These are phyloP conservation scores for Aureobasidium uvarum DNA, from an alignment of 2,329 filamentous ascomycete genomes.

Conservation along the genomic window DNA sequence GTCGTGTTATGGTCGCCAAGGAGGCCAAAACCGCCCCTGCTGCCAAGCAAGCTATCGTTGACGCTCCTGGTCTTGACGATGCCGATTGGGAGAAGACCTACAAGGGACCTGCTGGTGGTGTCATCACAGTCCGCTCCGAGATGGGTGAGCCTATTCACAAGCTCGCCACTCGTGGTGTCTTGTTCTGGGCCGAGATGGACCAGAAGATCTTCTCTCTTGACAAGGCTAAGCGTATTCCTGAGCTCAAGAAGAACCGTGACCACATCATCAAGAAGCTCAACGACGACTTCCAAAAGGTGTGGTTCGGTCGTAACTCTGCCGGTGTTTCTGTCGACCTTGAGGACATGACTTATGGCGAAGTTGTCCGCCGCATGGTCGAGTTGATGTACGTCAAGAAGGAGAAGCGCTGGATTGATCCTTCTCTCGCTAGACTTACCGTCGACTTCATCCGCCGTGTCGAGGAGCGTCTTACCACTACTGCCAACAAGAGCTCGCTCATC, in stretches of 20 bases:
- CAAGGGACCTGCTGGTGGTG: conserved; percentile 83
- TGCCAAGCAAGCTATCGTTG: conserved; percentile 86
- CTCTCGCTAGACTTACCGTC: conserved; percentile 77
- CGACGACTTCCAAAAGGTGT: conserved; percentile 94
- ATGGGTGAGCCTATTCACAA: conserved; percentile 99
- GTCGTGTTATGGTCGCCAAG: conserved; percentile 92
- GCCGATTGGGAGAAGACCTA: conserved; percentile 89
- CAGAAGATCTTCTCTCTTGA: conserved; percentile 96
- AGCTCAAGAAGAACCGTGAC: conserved; percentile 82
- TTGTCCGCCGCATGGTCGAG: conserved; percentile 81
- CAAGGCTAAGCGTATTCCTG: conserved; percentile 86
- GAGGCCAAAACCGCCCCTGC: conserved; percentile 84
- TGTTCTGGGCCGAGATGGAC: conserved; percentile 99
- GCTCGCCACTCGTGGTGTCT: conserved; percentile 90
- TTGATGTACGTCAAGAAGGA: conserved; percentile 91
- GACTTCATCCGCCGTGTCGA: conserved; percentile 97
- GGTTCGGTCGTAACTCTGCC: conserved; percentile 83
- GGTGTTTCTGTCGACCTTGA: conserved; percentile 83
- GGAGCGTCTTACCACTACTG: conserved; percentile 79
- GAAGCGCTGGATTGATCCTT: conserved; percentile 85
- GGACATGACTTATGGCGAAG: conserved; percentile 92
- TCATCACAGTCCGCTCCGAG: conserved; percentile 95
- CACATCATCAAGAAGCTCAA: conserved; percentile 96
- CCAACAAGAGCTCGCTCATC: conserved; percentile 74
- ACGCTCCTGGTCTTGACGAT: conserved; percentile 79